Evolutionary conservation across 164 flowering plant species (phyloP), one percentile per base, ranked within the genome.

Genomic region (Magnolia sinica): DNA sequence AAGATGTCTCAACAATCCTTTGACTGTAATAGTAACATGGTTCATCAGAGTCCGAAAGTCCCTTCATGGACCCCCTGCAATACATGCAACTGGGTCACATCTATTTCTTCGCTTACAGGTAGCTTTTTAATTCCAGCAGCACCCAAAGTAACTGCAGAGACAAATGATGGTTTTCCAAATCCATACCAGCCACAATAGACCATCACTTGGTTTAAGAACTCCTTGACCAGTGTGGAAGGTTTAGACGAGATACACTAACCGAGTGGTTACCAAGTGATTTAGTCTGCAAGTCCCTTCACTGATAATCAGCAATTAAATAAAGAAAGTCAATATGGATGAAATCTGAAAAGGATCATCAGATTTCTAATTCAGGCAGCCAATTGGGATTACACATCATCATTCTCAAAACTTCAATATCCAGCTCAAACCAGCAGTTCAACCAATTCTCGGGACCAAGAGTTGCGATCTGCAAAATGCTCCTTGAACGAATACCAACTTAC

Each of bases 291-390:
- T 37, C 45, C 45, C 45, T 37, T 37, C 24, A 8, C 22, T 64
- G 68, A 64, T n/a, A 64, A 64, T 64, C 24, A 68, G 50, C 50
- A 29, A 68, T 68, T n/a, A 68, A 68, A 24, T 29, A 68, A 29
- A 31, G 71, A 8, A 68, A 68, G 50, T 14, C 51, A 19, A 22
- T 8, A 68, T 18, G 8, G 20, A 68, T 29, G 51, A 68, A 13
- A 13, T 29, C 71, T 68, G 71, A 68, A 68, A 19, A 37, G 18
- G 61, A 68, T 68, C 71, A 24, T 31, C 37, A 27, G 49, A 18
- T 3, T 29, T 10, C n/a, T 27, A 16, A 11, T 16, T 55, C 61
- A 14, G 61, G 71, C 71, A 68, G 10, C 50, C 20, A 29, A 14
- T 13, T 13, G 50, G 10, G 8, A 68, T 11, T 45, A 68, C 11